Conservation (phyloP, 352 stramenopile genomes). For the Phytophthora nicotianae region DNA sequence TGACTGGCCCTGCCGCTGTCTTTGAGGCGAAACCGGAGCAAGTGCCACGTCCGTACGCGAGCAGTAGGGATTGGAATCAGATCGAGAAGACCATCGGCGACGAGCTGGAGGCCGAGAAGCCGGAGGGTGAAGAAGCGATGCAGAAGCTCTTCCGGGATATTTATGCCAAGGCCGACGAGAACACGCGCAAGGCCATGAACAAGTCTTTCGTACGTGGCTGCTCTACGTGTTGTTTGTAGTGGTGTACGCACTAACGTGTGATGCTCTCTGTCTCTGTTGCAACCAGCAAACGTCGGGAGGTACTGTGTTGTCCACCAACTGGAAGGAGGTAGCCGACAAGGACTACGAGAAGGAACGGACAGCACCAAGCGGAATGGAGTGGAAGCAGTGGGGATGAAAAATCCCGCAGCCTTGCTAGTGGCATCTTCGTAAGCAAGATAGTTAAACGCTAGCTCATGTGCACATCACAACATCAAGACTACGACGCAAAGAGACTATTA, state of each 20-base stretch:
- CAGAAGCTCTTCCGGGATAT: constrained; percentile 93
- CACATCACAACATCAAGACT: too few relatives aligned
- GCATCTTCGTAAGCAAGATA: too few relatives aligned
- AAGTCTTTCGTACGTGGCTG: constrained; percentile 88
- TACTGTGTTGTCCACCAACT: constrained; percentile 92
- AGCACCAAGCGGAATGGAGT: constrained; percentile 90
- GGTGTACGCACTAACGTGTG: constrained; percentile 3
- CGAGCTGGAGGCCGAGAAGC: constrained; percentile 87
- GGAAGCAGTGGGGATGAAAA: constrained; percentile 83
- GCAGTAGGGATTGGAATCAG: constrained; percentile 86
- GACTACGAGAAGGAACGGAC: constrained; percentile 91
- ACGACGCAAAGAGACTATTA: too few relatives aligned
- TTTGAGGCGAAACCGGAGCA: constrained; percentile 60
- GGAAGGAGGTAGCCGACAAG: constrained; percentile 89
- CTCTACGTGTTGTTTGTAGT: neutral
- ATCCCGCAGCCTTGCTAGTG: neutral
- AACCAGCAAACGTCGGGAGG: constrained; percentile 91
- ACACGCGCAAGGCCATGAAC: constrained; percentile 92
- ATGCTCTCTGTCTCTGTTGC: neutral
- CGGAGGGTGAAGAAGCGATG: constrained; percentile 91
- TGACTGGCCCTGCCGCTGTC: constrained; percentile 61
- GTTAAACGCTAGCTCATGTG: too few relatives aligned
- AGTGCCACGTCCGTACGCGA: constrained; percentile 77
- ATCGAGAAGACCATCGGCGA: constrained; percentile 84
- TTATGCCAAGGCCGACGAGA: constrained; percentile 91